Conservation (phyloP, 768 basidiomycete species). For the Leccinum arenicola region DNA sequence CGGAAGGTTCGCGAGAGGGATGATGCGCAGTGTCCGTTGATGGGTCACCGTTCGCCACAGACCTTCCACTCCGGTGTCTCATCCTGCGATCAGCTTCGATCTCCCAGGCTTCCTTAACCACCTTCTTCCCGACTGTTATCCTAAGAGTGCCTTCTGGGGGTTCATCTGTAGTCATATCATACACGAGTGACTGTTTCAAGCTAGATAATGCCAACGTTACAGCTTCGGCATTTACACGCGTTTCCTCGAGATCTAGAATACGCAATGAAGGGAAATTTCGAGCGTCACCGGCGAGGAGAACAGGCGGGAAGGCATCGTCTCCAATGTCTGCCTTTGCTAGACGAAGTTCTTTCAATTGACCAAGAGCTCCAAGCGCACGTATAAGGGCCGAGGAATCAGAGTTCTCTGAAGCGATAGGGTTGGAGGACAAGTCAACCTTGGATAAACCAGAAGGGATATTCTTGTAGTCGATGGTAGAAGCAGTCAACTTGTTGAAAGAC, state of each 20-base stretch:
- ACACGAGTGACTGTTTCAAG: slow-evolving; percentile 51
- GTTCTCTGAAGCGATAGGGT: slow-evolving; percentile 52
- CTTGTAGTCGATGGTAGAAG: slow-evolving; percentile 50
- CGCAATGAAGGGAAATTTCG: slow-evolving; percentile 49
- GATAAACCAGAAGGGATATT: slow-evolving; percentile 51
- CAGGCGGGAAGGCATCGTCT: slow-evolving; percentile 53
- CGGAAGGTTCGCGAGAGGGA: slow-evolving; percentile 27
- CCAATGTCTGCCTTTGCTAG: slow-evolving; percentile 56
- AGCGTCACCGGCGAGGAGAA: slow-evolving; percentile 18
- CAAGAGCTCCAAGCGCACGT: slow-evolving; percentile 44
- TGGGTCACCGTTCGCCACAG: slow-evolving; percentile 21
- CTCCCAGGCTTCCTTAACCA: slow-evolving; percentile 78
- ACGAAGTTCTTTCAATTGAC: slow-evolving; percentile 54
- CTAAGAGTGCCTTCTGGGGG: slow-evolving; percentile 50
- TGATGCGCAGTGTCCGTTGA: background rate
- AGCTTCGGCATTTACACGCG: slow-evolving; percentile 48
- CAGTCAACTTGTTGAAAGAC: slow-evolving; percentile 64
- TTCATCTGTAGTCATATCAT: slow-evolving; percentile 52
- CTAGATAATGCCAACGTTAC: slow-evolving; percentile 44
- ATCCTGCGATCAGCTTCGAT: slow-evolving; percentile 61
- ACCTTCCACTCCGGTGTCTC: slow-evolving; percentile 39
- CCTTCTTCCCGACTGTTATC: slow-evolving; percentile 65
- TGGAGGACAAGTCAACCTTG: slow-evolving; percentile 63
- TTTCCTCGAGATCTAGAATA: slow-evolving; percentile 66
- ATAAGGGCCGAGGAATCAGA: slow-evolving; percentile 35